Evolutionary conservation across 164 flowering plant genomes (phyloP), one percentile per base, ranked within the genome.

Genomic region (Macadamia integrifolia): DNA sequence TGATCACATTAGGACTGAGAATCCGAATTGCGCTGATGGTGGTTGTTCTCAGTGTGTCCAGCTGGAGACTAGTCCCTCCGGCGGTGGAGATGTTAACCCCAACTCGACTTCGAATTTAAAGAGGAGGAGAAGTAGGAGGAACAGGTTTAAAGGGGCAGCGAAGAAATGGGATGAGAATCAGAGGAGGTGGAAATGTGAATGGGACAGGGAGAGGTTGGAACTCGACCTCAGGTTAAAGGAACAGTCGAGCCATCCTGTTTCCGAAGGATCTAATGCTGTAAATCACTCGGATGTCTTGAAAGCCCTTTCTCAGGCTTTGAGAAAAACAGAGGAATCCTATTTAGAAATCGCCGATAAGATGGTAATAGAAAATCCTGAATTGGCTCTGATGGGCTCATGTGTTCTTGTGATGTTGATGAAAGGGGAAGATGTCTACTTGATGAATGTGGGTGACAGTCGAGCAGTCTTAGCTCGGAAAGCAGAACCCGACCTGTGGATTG

Each of bases 301-400:
- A 49, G 95, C 93, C n/a, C 81, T 92, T 3, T 80, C 84, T 0
- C 67, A 69, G 64, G 98, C 90, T 0, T 70, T 92, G 86, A 86
- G 60, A 77, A 87, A 81, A 70, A 90, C 98, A 0, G 98, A 92
- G 76, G 90, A 81, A 29, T 72, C 83, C 0, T 92, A 78, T 78
- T 74, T 92, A 75, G 90, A 88, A 48, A 65, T 75, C 50, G 88
- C 92, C 0, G 93, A 92, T 76, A 77, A 73, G 77, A 88, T 84
- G 92, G 74, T 83, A 0, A 69, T 18, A 70, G 88, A 84, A 62
- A 90, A 87, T 79, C 98, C 98, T 3, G 98, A 87, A 72, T 62
- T 92, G 69, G 90, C 94, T 69, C 60, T 92, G 70, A 92, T 92
- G 94, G 98, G 98, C 10, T 92, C 98, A 0, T 92, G 98, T 76